Conservation (phyloP, 306 rosid species). For the Trifolium dubium region DNA sequence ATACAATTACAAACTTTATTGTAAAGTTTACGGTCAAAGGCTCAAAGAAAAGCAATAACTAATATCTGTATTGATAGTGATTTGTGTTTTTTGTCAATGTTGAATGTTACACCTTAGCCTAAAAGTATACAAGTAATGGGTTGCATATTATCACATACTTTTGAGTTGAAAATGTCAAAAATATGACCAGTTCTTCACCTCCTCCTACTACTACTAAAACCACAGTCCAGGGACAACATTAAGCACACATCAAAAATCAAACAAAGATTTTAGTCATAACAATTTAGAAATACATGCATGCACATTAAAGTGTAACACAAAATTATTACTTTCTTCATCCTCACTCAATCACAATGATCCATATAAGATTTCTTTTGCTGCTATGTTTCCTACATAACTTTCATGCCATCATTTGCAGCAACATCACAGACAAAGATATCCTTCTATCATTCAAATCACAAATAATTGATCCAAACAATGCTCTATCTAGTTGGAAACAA, state of each 20-base stretch:
- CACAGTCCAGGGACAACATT: background rate
- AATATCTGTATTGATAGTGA: background rate
- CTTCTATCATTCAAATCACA: constrained; percentile 47
- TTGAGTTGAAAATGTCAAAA: background rate
- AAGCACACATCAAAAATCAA: background rate
- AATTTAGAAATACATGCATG: constrained; percentile 25
- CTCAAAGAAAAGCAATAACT: background rate
- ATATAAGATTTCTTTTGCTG: background rate
- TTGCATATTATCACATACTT: background rate
- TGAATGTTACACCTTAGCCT: background rate
- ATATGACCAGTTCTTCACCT: background rate
- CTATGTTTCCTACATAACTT: constrained; percentile 28
- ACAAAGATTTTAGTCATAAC: background rate
- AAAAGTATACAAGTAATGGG: background rate
- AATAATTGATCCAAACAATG: constrained; percentile 40
- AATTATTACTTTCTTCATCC: background rate
- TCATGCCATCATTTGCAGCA: constrained; percentile 12
- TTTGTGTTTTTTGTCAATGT: background rate
- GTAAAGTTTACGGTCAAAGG: no score
- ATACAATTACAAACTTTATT: no score
- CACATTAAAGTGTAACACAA: background rate
- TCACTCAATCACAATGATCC: background rate
- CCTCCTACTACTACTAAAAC: background rate
- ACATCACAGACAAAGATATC: constrained; percentile 27
- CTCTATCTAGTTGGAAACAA: constrained; percentile 11